A percentile compares a stretch with the other conserved stretches of the same genome.
These are phyloP conservation scores for Sphaerulina populicola DNA, from an alignment of 2,329 filamentous ascomycete genomes.

Conservation along the genomic window DNA sequence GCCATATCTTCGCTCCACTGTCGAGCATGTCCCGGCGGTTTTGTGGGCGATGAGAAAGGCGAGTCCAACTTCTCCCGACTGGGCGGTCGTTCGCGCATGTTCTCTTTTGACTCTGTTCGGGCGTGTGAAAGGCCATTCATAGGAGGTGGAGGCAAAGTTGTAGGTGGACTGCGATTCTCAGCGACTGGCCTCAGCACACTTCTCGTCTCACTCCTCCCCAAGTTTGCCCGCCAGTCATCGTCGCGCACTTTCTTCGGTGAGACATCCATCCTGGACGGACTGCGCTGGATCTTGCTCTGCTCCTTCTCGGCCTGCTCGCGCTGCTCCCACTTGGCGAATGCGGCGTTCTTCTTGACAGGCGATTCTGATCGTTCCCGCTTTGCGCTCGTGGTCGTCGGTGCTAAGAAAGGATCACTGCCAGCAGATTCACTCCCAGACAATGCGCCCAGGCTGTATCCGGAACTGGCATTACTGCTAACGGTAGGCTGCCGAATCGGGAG, in stretches of 20 bases:
- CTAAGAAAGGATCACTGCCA: conserved; percentile 28
- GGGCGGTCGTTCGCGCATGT: conserved; percentile 18
- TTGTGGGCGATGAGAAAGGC: conserved; percentile 19
- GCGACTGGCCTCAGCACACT: conserved; percentile 26
- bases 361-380: conserved; percentile 32
- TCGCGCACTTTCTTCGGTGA: conserved; percentile 29
- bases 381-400: conserved; percentile 19
- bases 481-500: conserved; percentile 26
- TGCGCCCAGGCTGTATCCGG: conserved; percentile 22
- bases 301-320: conserved; percentile 25
- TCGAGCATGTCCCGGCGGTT: conserved; percentile 22
- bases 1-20: conserved; percentile 23
- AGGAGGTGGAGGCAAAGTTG: conserved; percentile 3
- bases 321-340: conserved; percentile 29
- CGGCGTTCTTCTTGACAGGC: conserved; percentile 33
- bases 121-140: conserved; percentile 15
- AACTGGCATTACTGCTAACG: conserved; percentile 28
- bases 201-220: conserved; percentile 28
- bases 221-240: conserved; percentile 28
- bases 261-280: conserved; percentile 25
- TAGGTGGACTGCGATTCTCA: conserved; percentile 24
- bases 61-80: conserved; percentile 16
- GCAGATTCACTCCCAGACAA: conserved; percentile 25
- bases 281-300: conserved; percentile 14
- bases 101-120: conserved; percentile 27